Base-by-base conservation (phyloP, 768 basidiomycete genomes). In the Rossbeevera mucosa region DNA sequence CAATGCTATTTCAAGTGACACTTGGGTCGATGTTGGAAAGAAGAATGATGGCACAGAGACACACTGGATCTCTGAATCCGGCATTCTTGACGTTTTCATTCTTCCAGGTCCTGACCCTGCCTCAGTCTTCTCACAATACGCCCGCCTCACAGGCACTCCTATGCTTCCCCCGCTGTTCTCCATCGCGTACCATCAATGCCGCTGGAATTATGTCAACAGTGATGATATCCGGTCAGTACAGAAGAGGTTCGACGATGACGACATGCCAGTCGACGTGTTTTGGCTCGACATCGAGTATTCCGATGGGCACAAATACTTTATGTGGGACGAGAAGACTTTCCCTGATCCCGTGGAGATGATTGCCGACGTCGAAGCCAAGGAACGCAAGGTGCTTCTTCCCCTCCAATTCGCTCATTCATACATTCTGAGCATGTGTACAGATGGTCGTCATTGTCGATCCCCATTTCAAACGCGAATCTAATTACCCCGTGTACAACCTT, bases 381-480 rank as follows among this genome's bases (percentile, higher is more conserved):
- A 83, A 28, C 82, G 95, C 53, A 95, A 94, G 83, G 94, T 91
- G 38, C 38, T 48, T 51, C 22, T 40, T 29, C 20, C 18, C 38
- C 20, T 47, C n/a, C 29, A 13, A n/a, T 18, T 1, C 1, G n/a
- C 26, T 2, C 4, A 7, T 36, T 3, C 25, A 31, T 25, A 16
- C n/a, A 16, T 38, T 31, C 16, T 30, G 42, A 59, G 28, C 2
- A 20, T 38, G 20, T 21, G 2, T 26, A 50, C 60, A 97, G 92
- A 96, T 99, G 90, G 94, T 99, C 28, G 88, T 94, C 29, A 99
- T 99, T 62, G 74, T 99, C 43, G 96, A 99, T 62, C 96, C 96
- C 42, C 96, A 98, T 71, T 71, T 97, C 64, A 98, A 98, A 73
- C 89, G 91, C 42, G 76, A 79, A 2, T 71, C 80, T 5, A 69